Evolutionary conservation across 2,329 filamentous ascomycete species (phyloP).

Genomic region (Trichoderma sp.): DNA sequence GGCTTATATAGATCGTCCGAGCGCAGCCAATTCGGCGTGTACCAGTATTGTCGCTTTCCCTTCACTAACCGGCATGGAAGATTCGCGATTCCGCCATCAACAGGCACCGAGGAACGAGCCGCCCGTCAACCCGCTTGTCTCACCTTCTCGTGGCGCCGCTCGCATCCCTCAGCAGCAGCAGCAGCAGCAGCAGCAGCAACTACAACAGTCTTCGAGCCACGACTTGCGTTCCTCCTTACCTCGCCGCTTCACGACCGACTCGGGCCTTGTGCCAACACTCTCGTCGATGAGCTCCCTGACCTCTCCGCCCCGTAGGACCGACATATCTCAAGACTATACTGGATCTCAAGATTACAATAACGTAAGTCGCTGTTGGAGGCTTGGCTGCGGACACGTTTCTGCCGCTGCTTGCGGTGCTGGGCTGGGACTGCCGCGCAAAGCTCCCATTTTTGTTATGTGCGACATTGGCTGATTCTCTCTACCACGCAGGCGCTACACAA

Average conservation of each 20-base stretch:
- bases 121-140: constrained; percentile 73
- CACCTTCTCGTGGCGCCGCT: constrained; percentile 71
- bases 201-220: constrained; percentile 49
- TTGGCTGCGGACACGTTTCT: not conserved
- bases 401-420: constrained; percentile 3
- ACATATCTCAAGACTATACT: constrained; percentile 54
- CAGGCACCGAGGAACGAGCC: constrained; percentile 77
- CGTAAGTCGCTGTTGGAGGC: constrained; percentile 39
- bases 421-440: not conserved
- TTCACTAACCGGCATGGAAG: constrained; percentile 63
- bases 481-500: constrained; percentile 64
- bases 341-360: constrained; percentile 53
- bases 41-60: constrained; percentile 44
- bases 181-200: not conserved
- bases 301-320: constrained; percentile 53
- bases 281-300: constrained; percentile 57
- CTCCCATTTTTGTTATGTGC: constrained; percentile 3
- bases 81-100: constrained; percentile 76
- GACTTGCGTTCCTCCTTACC: constrained; percentile 79
- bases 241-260: constrained; percentile 92
- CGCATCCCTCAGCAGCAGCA: constrained; percentile 55
- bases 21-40: constrained; percentile 46
- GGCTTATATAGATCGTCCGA: constrained; percentile 37
- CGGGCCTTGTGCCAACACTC: constrained; percentile 78
- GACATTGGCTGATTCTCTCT: constrained; percentile 27